phyloP scores from a whole-genome alignment of 306 rosid genomes.

The Quercus wislizeni region DNA sequence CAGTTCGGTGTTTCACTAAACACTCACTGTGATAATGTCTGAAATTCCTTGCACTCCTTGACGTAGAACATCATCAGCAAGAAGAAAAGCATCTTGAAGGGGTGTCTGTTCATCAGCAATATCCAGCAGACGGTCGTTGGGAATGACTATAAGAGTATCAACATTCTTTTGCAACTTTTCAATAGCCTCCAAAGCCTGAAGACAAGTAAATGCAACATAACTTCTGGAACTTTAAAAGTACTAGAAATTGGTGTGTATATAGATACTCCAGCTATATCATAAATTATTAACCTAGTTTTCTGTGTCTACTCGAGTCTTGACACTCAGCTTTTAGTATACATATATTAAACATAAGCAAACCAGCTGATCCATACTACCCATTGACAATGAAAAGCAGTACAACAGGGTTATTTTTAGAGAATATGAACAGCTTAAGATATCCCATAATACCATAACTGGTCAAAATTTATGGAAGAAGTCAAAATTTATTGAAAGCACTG shows the following conservation, averaged over 20 bases:
- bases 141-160: constrained; percentile 93
- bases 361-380: background rate
- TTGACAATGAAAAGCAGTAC: background rate
- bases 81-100: constrained; percentile 88
- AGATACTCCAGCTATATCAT: background rate
- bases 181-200: constrained; percentile 93
- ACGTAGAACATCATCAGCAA: constrained; percentile 93
- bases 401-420: background rate
- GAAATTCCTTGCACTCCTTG: constrained; percentile 99
- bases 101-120: constrained; percentile 92
- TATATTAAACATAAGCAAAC: background rate
- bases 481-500: background rate
- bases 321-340: background rate
- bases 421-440: background rate
- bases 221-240: background rate
- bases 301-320: background rate
- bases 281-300: background rate
- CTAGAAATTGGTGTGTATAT: background rate
- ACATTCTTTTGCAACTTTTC: constrained; percentile 94
- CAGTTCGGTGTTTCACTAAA: constrained; percentile 8
- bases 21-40: constrained; percentile 84
- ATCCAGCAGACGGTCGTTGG: constrained; percentile 96
- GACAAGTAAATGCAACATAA: constrained; percentile 17
- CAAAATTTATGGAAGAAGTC: background rate
- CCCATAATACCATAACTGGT: background rate